Conservation (phyloP, 1,284 basidiomycete genomes). For the Gastroboletus turbinatus region DNA sequence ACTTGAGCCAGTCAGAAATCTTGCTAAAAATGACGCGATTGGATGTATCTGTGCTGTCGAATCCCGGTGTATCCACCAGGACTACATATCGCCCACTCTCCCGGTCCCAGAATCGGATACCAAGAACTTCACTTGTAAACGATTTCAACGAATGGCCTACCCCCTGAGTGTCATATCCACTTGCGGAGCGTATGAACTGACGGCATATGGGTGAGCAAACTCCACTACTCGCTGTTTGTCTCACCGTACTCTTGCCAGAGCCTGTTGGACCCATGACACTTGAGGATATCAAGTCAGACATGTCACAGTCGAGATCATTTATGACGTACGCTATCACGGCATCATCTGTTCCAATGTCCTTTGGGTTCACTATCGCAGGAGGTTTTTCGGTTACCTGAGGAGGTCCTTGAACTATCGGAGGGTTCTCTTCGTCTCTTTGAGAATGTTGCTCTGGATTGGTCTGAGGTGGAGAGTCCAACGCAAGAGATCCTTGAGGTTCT, state of each 20-base stretch:
- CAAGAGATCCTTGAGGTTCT: not conserved
- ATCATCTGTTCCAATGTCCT: constrained; percentile 8
- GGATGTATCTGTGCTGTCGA: constrained; percentile 16
- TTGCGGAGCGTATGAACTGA: constrained; percentile 29
- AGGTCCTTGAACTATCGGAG: not conserved
- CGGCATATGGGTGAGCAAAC: too few species aligned
- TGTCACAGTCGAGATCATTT: not conserved
- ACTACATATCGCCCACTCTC: constrained; percentile 4
- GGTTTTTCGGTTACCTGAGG: not conserved
- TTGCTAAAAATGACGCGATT: constrained; percentile 24
- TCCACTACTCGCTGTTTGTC: not conserved
- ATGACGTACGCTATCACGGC: constrained; percentile 23
- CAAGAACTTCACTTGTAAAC: constrained; percentile 15
- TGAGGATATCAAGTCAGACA: not conserved
- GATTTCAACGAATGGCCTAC: constrained; percentile 16
- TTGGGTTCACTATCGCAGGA: not conserved
- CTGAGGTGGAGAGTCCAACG: not conserved
- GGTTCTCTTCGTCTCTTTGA: not conserved
- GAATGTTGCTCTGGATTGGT: not conserved
- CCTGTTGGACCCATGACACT: constrained; percentile 26
- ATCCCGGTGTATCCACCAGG: constrained; percentile 24
- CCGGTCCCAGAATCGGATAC: constrained; percentile 9
- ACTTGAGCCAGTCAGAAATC: constrained; percentile 28
- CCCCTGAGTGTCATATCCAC: constrained; percentile 5
- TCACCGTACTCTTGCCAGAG: constrained; percentile 12